A percentile compares a stretch with the other conserved stretches of the same genome.
phyloP scores from a whole-genome alignment of 2,329 filamentous ascomycete genomes.

The Neonectria magnoliae region DNA sequence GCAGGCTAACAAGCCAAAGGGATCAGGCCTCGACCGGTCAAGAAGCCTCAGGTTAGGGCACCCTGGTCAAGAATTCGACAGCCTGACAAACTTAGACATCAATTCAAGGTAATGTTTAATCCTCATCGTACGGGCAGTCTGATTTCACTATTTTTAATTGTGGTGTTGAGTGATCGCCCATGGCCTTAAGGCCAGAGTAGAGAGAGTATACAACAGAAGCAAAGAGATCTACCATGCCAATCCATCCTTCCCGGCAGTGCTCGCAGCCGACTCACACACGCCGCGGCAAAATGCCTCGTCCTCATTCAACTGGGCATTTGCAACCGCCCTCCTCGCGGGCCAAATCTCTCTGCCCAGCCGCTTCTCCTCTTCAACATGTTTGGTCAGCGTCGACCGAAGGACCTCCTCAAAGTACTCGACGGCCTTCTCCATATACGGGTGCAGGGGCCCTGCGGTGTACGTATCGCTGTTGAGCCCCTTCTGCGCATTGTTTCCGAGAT shows the following conservation, averaged over 20 bases:
- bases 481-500: conserved; percentile 5
- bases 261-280: not conserved
- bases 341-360: not conserved
- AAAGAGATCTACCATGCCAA: not conserved
- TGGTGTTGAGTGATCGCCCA: too few relatives aligned
- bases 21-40: too few relatives aligned
- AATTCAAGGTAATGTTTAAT: too few relatives aligned
- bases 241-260: not conserved
- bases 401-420: conserved; percentile 14
- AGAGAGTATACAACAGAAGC: too few relatives aligned
- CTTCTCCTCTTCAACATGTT: conserved; percentile 11
- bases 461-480: conserved; percentile 15
- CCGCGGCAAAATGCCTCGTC: conserved; percentile 16
- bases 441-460: conserved; percentile 7
- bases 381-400: not conserved
- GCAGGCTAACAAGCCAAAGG: too few relatives aligned
- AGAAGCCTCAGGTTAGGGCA: too few relatives aligned
- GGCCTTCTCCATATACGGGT: conserved; percentile 17
- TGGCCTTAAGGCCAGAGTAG: too few relatives aligned
- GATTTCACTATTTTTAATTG: too few relatives aligned
- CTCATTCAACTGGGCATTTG: conserved; percentile 6
- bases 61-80: too few relatives aligned
- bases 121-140: too few relatives aligned
- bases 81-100: too few relatives aligned
- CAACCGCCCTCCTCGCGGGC: conserved; percentile 1